Conservation (phyloP, 306 rosid species). For the Dryas drummondii region DNA sequence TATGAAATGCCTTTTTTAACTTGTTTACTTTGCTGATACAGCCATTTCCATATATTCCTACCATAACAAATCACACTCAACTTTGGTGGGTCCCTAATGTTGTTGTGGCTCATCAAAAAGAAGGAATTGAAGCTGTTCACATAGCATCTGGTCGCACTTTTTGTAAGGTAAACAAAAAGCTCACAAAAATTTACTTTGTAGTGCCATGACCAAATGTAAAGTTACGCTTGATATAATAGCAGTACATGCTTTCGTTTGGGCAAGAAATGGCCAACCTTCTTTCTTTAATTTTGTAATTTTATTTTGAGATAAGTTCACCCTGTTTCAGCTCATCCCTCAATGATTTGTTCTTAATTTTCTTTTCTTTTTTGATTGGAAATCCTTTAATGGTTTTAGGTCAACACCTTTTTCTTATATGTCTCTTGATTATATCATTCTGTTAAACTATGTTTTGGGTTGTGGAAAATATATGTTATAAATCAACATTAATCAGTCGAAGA, state of each 20-base stretch:
- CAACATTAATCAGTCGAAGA: conserved; percentile 7
- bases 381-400: not conserved
- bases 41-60: conserved; percentile 80
- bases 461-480: conserved; percentile 12
- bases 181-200: conserved; percentile 4
- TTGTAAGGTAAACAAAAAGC: conserved; percentile 66
- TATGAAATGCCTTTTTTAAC: not conserved
- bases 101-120: conserved; percentile 92
- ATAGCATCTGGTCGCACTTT: conserved; percentile 91
- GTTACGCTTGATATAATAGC: not conserved
- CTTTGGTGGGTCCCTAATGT: conserved; percentile 99
- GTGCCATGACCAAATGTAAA: not conserved
- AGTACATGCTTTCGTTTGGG: not conserved
- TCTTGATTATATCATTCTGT: not conserved
- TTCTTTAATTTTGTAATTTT: not conserved
- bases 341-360: not conserved
- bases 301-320: not conserved
- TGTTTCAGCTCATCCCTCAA: not conserved
- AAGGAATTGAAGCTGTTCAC: conserved; percentile 95
- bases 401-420: not conserved
- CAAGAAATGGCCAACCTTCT: not conserved
- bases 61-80: conserved; percentile 94
- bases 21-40: conserved; percentile 45
- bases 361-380: not conserved
- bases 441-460: not conserved